These are phyloP conservation scores for Prunus mume DNA, from an alignment of 306 rosid genomes.

Conservation along the genomic window DNA sequence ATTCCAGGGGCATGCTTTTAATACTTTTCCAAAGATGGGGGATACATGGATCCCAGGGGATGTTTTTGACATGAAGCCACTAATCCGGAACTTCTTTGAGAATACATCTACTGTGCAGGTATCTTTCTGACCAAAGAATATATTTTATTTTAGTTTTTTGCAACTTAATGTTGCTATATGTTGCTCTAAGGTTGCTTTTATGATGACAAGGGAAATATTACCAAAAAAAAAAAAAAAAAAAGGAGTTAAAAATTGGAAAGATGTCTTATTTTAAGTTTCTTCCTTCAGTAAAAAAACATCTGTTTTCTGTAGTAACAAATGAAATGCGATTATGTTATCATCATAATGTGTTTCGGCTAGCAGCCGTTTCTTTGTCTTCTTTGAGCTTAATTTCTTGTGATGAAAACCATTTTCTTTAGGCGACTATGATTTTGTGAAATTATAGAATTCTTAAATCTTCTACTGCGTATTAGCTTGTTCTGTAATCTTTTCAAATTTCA, in stretches of 20 bases:
- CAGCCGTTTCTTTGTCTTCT: neutral
- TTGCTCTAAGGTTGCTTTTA: neutral
- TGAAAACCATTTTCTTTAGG: neutral
- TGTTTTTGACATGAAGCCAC: conserved; percentile 69
- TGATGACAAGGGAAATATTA: neutral
- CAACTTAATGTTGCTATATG: neutral
- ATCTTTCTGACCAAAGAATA: conserved; percentile 7
- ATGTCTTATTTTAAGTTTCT: neutral
- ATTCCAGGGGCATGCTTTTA: conserved; percentile 74
- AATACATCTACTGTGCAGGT: conserved; percentile 81
- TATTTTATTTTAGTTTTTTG: neutral
- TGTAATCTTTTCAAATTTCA: neutral
- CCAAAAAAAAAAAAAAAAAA: neutral
- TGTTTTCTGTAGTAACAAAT: neutral
- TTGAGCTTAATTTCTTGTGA: neutral
- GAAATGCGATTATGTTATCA: neutral
- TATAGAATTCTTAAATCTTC: no score
- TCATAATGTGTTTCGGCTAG: neutral
- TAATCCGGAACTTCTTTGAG: conserved; percentile 86
- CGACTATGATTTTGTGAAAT: neutral
- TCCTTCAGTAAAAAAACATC: neutral
- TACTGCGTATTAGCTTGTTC: neutral
- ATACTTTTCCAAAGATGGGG: conserved; percentile 93
- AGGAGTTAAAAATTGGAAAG: neutral
- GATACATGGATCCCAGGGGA: conserved; percentile 76